Conservation (phyloP, 441 rosid genomes). For the Mallotus repandus region DNA sequence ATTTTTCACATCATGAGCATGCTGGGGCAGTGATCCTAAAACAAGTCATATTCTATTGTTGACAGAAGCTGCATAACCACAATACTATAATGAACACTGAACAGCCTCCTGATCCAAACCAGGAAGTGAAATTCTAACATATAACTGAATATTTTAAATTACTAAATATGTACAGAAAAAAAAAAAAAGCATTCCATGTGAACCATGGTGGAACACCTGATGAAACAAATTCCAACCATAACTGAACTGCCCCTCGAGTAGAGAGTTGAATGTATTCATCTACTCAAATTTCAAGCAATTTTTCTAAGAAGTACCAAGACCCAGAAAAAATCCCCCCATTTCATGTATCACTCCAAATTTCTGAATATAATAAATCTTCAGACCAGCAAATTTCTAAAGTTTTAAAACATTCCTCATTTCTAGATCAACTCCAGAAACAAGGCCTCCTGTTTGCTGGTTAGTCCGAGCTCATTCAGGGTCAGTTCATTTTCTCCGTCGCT, state of each 20-base stretch:
- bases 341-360: slow-evolving; percentile 17
- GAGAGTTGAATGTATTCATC: not conserved
- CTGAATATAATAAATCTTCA: slow-evolving; percentile 16
- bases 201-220: slow-evolving; percentile 12
- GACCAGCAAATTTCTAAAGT: slow-evolving; percentile 23
- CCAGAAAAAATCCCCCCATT: slow-evolving; percentile 18
- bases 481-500: slow-evolving; percentile 61
- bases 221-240: slow-evolving; percentile 14
- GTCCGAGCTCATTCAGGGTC: slow-evolving; percentile 79
- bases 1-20: not conserved
- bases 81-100: not conserved
- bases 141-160: not conserved
- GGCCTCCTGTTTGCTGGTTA: slow-evolving; percentile 95
- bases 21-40: too few species aligned
- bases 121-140: not conserved
- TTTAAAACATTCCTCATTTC: not conserved
- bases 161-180: slow-evolving; percentile 24
- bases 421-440: slow-evolving; percentile 82
- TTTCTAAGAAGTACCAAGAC: slow-evolving; percentile 27
- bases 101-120: not conserved
- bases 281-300: slow-evolving; percentile 15
- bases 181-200: not conserved
- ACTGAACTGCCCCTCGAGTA: slow-evolving; percentile 3
- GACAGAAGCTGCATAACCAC: too few species aligned
- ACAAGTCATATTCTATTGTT: too few species aligned